These are phyloP conservation scores for Phaseolus coccineus DNA, from an alignment of 331 rosid genomes.

Conservation along the genomic window DNA sequence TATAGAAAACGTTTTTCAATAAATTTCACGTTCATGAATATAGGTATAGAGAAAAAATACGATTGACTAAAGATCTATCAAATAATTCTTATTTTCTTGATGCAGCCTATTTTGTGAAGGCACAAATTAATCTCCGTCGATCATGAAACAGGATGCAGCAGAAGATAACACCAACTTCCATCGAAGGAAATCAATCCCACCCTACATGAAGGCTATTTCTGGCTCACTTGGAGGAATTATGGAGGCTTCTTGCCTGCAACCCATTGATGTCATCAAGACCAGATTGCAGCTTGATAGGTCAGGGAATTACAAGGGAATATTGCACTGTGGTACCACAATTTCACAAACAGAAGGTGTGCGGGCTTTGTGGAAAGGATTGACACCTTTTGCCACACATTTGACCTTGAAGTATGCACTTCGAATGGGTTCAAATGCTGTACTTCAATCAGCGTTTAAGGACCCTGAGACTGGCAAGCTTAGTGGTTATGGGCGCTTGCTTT, in stretches of 20 bases:
- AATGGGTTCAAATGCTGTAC: slow-evolving; percentile 91
- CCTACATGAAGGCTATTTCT: slow-evolving; percentile 84
- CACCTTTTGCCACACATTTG: slow-evolving; percentile 95
- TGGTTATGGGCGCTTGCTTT: slow-evolving; percentile 73
- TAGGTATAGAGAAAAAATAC: too few species aligned
- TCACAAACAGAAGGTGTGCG: slow-evolving; percentile 79
- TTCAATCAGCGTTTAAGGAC: slow-evolving; percentile 84
- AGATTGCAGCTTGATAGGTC: slow-evolving; percentile 93
- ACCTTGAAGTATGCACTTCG: slow-evolving; percentile 93
- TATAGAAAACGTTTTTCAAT: slow-evolving; percentile 13
- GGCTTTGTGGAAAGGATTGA: slow-evolving; percentile 96
- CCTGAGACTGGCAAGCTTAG: slow-evolving; percentile 78
- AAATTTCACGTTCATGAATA: too few species aligned
- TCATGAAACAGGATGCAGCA: slow-evolving; percentile 49
- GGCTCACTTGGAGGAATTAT: slow-evolving; percentile 89
- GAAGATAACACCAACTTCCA: slow-evolving; percentile 39
- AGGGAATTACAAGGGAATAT: slow-evolving; percentile 80
- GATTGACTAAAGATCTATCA: too few species aligned
- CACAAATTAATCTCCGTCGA: background rate
- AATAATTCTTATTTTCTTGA: too few species aligned
- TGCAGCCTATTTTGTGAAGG: too few species aligned
- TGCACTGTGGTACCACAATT: slow-evolving; percentile 86
- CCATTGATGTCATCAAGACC: slow-evolving; percentile 96
- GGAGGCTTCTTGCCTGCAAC: slow-evolving; percentile 94
- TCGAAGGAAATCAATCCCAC: slow-evolving; percentile 68